phyloP scores from a whole-genome alignment of 1,284 basidiomycete species.

The Prillingera fragicola region DNA sequence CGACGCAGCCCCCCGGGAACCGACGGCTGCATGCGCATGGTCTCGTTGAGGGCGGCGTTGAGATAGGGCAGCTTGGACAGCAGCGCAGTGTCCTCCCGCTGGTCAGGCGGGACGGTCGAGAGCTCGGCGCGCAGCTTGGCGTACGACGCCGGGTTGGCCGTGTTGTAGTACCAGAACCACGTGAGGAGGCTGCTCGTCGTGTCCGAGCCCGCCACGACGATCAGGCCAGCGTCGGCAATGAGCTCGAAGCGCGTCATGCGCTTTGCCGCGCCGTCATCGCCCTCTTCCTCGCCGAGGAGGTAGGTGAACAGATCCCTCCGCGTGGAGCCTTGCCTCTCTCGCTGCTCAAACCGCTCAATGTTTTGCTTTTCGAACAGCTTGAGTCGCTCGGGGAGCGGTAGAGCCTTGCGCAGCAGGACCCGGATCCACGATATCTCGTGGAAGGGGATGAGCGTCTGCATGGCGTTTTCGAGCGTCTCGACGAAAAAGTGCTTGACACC shows the following conservation, averaged over 20 bases:
- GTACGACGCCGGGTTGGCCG: background rate
- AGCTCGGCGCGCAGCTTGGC: constrained; percentile 6
- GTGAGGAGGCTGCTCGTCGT: constrained; percentile 7
- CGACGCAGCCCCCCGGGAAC: constrained; percentile 70
- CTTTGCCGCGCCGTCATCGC: background rate
- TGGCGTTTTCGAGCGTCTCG: constrained; percentile 5
- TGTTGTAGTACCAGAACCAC: constrained; percentile 11
- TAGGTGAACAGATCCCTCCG: constrained; percentile 9
- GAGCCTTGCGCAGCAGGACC: background rate
- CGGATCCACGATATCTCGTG: constrained; percentile 5
- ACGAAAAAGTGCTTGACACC: constrained; percentile 47
- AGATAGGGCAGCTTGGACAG: constrained; percentile 54
- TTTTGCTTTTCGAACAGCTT: constrained; percentile 7
- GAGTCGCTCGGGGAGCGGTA: constrained; percentile 4
- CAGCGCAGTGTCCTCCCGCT: constrained; percentile 1
- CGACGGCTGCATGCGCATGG: constrained; percentile 69
- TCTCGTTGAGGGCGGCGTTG: constrained; percentile 76
- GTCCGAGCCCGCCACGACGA: constrained; percentile 11
- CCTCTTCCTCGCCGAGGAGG: constrained; percentile 10
- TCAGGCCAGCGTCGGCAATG: constrained; percentile 6
- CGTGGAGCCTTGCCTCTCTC: constrained; percentile 1
- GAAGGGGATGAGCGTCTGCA: constrained; percentile 5
- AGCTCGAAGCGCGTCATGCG: constrained; percentile 3
- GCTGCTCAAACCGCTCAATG: constrained; percentile 6
- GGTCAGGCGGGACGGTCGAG: background rate